Conservation (phyloP, 2,329 filamentous ascomycete genomes). For the Fusarium sp. region DNA sequence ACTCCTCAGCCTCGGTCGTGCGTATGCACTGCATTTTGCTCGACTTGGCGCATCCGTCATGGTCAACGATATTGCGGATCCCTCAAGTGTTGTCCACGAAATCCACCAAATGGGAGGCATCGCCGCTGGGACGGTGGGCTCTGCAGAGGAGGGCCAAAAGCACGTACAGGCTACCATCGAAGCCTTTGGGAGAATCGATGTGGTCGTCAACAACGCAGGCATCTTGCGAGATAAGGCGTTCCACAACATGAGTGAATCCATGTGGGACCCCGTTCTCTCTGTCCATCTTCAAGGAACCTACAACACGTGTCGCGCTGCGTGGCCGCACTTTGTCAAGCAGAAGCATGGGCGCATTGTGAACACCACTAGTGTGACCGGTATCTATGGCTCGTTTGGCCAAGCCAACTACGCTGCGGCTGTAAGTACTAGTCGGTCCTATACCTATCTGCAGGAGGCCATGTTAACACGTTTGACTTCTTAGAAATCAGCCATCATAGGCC, state of each 20-base stretch:
- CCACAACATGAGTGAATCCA: slow-evolving; percentile 93
- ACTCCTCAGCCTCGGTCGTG: slow-evolving; percentile 75
- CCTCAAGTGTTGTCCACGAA: slow-evolving; percentile 89
- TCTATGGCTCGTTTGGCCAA: slow-evolving; percentile 99
- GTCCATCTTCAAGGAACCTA: slow-evolving; percentile 96
- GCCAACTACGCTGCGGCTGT: slow-evolving; percentile 95
- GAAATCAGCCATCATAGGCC: slow-evolving; percentile 94
- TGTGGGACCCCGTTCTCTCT: slow-evolving; percentile 92
- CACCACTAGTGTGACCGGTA: slow-evolving; percentile 95
- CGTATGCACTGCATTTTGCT: slow-evolving; percentile 89
- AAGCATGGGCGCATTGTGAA: slow-evolving; percentile 98
- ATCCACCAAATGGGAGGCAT: slow-evolving; percentile 91
- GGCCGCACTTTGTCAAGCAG: slow-evolving; percentile 97
- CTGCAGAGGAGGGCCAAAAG: slow-evolving; percentile 89
- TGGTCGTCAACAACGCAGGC: slow-evolving; percentile 97
- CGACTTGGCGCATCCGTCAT: slow-evolving; percentile 87
- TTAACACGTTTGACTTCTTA: slow-evolving; percentile 46
- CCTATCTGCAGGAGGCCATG: neutral
- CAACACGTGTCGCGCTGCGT: slow-evolving; percentile 96
- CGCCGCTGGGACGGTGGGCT: slow-evolving; percentile 92
- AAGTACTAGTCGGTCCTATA: slow-evolving; percentile 54
- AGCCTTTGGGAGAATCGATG: slow-evolving; percentile 91
- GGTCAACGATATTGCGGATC: slow-evolving; percentile 95
- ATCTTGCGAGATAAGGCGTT: slow-evolving; percentile 99
- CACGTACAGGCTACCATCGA: slow-evolving; percentile 95